Conservation (phyloP, 2,329 filamentous ascomycete genomes). For the Lachnellula occidentalis region DNA sequence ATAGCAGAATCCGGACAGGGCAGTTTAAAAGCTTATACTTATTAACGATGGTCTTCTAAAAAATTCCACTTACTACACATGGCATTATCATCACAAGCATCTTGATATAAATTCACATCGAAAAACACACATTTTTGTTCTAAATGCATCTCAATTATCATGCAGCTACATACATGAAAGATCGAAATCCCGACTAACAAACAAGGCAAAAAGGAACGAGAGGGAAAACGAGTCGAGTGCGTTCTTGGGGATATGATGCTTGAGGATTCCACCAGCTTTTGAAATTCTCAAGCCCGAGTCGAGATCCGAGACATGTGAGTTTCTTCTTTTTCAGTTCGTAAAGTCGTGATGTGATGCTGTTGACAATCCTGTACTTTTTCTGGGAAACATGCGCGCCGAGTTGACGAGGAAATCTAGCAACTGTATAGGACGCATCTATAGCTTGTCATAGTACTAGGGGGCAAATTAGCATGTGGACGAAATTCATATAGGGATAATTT, state of each 20-base stretch:
- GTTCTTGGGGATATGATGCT: slow-evolving; percentile 6
- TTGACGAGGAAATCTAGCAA: slow-evolving; percentile 29
- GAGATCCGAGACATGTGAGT: too few species aligned
- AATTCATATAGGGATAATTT: slow-evolving; percentile 1
- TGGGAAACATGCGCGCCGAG: slow-evolving; percentile 18
- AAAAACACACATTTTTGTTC: slow-evolving; percentile 7
- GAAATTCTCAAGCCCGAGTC: neutral
- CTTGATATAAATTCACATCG: too few species aligned
- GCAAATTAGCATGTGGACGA: slow-evolving; percentile 35
- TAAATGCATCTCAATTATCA: slow-evolving; percentile 27
- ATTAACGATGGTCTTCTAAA: too few species aligned
- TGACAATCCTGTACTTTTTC: slow-evolving; percentile 22
- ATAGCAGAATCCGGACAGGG: too few species aligned
- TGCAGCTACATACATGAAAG: slow-evolving; percentile 29
- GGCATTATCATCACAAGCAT: too few species aligned
- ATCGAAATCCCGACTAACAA: slow-evolving; percentile 20
- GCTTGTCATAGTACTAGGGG: slow-evolving; percentile 93
- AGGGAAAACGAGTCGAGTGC: slow-evolving; percentile 17
- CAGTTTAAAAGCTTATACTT: too few species aligned
- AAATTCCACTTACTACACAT: too few species aligned
- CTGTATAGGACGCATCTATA: slow-evolving; percentile 53
- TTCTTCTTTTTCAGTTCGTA: slow-evolving; percentile 9
- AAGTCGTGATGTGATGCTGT: slow-evolving; percentile 25
- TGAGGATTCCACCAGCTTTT: slow-evolving; percentile 10
- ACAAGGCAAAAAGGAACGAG: slow-evolving; percentile 16